These are phyloP conservation scores for Ustilago lituana DNA, from an alignment of 1,284 basidiomycete genomes.

Conservation along the genomic window DNA sequence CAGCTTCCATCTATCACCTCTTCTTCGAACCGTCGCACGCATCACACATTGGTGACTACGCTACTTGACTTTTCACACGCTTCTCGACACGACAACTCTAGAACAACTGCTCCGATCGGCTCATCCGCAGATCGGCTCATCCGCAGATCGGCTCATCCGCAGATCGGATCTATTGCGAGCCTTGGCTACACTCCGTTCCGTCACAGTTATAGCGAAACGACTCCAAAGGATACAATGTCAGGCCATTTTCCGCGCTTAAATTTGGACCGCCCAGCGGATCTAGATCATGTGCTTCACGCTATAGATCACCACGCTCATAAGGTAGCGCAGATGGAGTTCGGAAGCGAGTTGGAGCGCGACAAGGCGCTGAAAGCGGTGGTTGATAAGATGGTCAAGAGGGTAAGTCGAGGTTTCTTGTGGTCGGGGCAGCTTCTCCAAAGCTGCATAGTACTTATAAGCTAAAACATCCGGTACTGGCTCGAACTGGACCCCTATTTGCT, in stretches of 20 bases:
- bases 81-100: background rate
- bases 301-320: constrained; percentile 37
- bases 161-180: background rate
- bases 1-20: constrained; percentile 11
- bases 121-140: no score
- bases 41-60: background rate
- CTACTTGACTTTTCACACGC: constrained; percentile 2
- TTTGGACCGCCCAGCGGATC: constrained; percentile 33
- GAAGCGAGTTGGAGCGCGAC: constrained; percentile 35
- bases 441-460: no score
- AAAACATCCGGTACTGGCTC: no score
- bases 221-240: constrained; percentile 18
- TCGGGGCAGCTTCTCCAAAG: no score
- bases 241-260: constrained; percentile 42
- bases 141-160: no score
- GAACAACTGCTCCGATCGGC: no score
- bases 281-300: constrained; percentile 33
- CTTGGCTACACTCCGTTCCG: background rate
- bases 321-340: constrained; percentile 49
- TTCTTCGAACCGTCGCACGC: background rate
- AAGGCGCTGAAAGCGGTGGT: constrained; percentile 34
- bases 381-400: constrained; percentile 35
- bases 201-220: background rate
- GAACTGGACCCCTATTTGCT: no score
- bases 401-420: constrained; percentile 11